Percentiles rank a stretch among this genome's conserved stretches.
Conservation (phyloP, 2,329 filamentous ascomycete genomes). For the Ceratocystis diversiconidia region DNA sequence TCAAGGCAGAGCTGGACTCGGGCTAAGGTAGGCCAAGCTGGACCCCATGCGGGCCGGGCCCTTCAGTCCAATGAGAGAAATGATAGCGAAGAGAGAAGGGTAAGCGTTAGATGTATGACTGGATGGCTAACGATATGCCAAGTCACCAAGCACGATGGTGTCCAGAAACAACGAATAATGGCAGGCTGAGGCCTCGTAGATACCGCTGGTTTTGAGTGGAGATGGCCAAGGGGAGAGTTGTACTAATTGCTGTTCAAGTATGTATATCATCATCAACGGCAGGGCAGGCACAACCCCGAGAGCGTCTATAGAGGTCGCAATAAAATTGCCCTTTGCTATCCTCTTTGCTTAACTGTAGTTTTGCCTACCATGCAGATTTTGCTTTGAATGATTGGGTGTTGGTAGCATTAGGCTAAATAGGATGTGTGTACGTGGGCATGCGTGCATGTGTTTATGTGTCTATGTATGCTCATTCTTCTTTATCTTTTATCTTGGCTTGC, state of each 20-base stretch:
- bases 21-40: background rate
- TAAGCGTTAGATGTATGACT: background rate
- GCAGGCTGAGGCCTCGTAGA: no score
- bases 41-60: background rate
- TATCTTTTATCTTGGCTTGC: background rate
- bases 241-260: no score
- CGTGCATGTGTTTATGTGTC: no score
- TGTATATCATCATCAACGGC: background rate
- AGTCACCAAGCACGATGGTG: no score
- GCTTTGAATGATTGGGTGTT: background rate
- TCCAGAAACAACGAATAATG: no score
- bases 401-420: no score
- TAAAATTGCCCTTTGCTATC: background rate
- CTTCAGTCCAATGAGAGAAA: background rate
- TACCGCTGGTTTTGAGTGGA: no score
- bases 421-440: no score
- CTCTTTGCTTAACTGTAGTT: background rate
- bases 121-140: no score
- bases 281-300: background rate
- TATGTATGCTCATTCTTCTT: background rate
- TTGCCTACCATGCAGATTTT: background rate
- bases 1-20: background rate
- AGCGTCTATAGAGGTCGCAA: background rate
- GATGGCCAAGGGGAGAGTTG: no score
- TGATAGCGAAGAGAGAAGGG: background rate